A percentile compares a stretch with the other conserved stretches of the same genome.
Conservation (phyloP, 148 eudicot genomes). For the Camellia japonica region DNA sequence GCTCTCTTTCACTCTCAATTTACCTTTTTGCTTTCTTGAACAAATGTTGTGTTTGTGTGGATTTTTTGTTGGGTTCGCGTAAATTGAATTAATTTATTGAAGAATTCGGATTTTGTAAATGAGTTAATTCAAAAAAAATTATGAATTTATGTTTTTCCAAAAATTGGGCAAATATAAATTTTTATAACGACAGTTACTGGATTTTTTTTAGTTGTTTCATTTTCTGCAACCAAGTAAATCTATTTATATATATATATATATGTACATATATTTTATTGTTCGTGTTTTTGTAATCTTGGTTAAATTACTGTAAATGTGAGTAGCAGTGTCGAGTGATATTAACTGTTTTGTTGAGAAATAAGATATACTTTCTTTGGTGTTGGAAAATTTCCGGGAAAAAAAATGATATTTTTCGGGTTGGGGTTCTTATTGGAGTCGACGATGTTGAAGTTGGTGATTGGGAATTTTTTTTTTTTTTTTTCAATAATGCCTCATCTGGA, state of each 20-base stretch:
- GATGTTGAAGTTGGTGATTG: too few species aligned
- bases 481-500: too few species aligned
- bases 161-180: too few species aligned
- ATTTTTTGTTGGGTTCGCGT: background rate
- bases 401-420: background rate
- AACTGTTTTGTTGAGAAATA: background rate
- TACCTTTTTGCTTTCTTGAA: background rate
- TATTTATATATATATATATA: too few species aligned
- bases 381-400: background rate
- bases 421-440: too few species aligned
- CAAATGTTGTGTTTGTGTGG: background rate
- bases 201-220: background rate
- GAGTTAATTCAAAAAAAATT: background rate
- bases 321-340: background rate
- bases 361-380: background rate
- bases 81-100: too few species aligned
- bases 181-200: too few species aligned
- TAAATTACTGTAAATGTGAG: background rate
- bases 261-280: background rate
- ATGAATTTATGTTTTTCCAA: too few species aligned
- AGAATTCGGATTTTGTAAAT: too few species aligned
- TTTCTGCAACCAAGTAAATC: too few species aligned
- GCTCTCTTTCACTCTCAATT: constrained; percentile 1
- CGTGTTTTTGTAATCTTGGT: background rate
- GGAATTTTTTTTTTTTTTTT: too few species aligned